A percentile compares a stretch with the other conserved stretches of the same genome.
These are phyloP conservation scores for Waltergamsia citrina DNA, from an alignment of 2,329 filamentous ascomycete genomes.

Conservation along the genomic window DNA sequence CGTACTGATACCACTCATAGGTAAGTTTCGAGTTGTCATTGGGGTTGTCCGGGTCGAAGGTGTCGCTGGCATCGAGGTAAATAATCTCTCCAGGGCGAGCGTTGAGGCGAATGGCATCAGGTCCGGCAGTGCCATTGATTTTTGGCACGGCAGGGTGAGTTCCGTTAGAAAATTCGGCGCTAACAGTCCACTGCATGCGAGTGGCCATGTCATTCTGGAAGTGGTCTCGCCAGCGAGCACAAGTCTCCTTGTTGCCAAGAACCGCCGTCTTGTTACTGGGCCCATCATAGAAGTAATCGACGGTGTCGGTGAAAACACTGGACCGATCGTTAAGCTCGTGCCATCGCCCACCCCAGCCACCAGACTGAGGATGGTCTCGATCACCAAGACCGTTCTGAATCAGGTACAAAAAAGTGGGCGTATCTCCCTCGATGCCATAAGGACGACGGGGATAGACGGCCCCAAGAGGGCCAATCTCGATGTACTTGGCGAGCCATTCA, in stretches of 20 bases:
- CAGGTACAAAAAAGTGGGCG: constrained; percentile 34
- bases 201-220: constrained; percentile 31
- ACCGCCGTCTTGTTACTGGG: no score
- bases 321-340: constrained; percentile 13
- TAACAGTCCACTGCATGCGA: constrained; percentile 26
- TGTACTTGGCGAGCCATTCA: constrained; percentile 39
- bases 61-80: constrained; percentile 29
- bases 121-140: constrained; percentile 26
- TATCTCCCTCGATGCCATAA: constrained; percentile 41
- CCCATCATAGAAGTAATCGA: no score
- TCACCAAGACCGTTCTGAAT: constrained; percentile 21
- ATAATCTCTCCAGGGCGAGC: constrained; percentile 25
- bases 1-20: constrained; percentile 41
- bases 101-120: constrained; percentile 22
- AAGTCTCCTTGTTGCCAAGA: constrained; percentile 18
- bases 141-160: constrained; percentile 35
- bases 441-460: constrained; percentile 29
- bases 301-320: constrained; percentile 14
- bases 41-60: constrained; percentile 32
- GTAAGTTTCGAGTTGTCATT: constrained; percentile 16
- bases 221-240: constrained; percentile 28
- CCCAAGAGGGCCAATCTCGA: constrained; percentile 36
- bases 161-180: constrained; percentile 16
- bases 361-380: constrained; percentile 32
- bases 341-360: constrained; percentile 39